Evolutionary conservation across 2,329 filamentous ascomycete genomes (phyloP).

Genomic region (Colletotrichum coccodes): DNA sequence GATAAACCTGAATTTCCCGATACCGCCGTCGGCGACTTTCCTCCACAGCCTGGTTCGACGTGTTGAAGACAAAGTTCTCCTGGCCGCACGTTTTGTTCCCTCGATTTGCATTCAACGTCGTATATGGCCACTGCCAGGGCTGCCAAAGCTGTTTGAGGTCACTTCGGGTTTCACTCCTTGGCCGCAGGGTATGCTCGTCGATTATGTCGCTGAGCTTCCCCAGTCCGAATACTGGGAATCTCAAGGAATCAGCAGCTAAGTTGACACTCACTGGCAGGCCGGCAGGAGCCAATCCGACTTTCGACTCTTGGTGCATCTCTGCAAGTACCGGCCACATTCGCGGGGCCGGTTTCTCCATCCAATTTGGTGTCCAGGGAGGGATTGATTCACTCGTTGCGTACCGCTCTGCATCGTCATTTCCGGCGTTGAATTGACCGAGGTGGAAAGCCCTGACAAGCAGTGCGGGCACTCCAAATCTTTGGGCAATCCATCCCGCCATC

Average conservation of each 20-base stretch:
- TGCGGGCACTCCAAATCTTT: not conserved
- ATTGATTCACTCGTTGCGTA: not conserved
- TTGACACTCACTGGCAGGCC: not conserved
- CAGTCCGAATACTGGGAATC: not conserved
- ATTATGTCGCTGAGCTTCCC: not conserved
- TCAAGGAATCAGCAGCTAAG: not conserved
- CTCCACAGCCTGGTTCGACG: not conserved
- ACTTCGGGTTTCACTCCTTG: no score
- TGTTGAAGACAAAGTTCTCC: not conserved
- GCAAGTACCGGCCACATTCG: not conserved
- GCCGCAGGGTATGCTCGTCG: not conserved
- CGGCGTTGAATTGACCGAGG: not conserved
- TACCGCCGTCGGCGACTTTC: not conserved
- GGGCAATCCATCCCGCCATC: slow-evolving; percentile 7
- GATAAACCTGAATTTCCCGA: not conserved
- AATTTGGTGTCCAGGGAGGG: not conserved
- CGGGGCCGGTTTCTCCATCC: not conserved
- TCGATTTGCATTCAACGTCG: not conserved
- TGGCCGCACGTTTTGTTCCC: not conserved
- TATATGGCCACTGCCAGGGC: not conserved
- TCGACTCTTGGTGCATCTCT: not conserved
- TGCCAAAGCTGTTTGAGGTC: no score
- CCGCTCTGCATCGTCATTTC: not conserved
- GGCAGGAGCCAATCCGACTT: not conserved
- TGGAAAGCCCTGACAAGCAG: not conserved